Conservation (phyloP, 176 grass and related monocot species). For the Rhynchospora breviuscula region DNA sequence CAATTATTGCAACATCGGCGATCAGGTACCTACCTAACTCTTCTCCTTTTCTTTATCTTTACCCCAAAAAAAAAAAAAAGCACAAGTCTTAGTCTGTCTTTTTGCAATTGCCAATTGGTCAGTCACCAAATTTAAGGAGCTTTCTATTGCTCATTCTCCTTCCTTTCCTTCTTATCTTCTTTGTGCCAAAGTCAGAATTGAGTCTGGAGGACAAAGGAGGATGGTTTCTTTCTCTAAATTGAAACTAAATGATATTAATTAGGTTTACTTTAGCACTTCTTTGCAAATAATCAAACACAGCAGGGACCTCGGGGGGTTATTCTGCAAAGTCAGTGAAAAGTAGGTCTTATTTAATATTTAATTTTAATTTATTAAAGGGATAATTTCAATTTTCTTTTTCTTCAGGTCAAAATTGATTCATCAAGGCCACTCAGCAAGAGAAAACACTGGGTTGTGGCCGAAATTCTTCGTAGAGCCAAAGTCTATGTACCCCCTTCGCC, state of each 20-base stretch:
- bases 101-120: too few species aligned
- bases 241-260: neutral
- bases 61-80: too few species aligned
- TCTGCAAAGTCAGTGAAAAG: neutral
- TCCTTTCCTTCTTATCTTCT: too few species aligned
- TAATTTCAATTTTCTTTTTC: neutral
- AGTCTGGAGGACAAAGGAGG: too few species aligned
- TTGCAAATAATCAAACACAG: neutral
- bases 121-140: too few species aligned
- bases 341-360: neutral
- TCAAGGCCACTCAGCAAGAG: conserved; percentile 83
- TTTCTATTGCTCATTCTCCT: too few species aligned
- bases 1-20: conserved; percentile 67
- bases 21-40: conserved; percentile 43
- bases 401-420: conserved; percentile 75
- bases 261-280: neutral
- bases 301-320: neutral
- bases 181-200: too few species aligned
- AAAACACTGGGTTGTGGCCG: conserved; percentile 69
- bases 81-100: too few species aligned
- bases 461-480: conserved; percentile 83
- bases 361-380: too few species aligned
- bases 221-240: too few species aligned
- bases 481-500: conserved; percentile 48
- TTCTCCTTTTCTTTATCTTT: neutral